A percentile compares a stretch with the other conserved stretches of the same genome.
Conservation (phyloP, 495 filamentous ascomycete genomes). For the Annulohypoxylon maeteangense region DNA sequence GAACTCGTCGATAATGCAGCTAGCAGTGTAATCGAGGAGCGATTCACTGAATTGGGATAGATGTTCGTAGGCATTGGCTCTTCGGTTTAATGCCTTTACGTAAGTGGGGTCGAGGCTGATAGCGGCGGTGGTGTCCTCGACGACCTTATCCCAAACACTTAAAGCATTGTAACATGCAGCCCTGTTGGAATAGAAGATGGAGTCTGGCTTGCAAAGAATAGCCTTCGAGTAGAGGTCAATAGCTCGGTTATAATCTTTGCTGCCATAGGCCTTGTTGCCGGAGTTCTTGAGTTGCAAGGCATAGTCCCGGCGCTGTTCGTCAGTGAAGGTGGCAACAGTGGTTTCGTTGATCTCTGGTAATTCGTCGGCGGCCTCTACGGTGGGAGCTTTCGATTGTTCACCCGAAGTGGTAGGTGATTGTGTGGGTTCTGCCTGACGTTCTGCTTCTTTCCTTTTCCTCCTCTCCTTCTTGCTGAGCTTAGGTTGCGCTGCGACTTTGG, state of each 20-base stretch:
- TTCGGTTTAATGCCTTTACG: constrained; percentile 95
- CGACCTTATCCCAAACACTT: constrained; percentile 91
- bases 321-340: constrained; percentile 74
- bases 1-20: constrained; percentile 98
- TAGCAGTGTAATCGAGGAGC: constrained; percentile 95
- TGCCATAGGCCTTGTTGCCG: constrained; percentile 95
- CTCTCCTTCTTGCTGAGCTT: constrained; percentile 65
- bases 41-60: constrained; percentile 90
- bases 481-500: constrained; percentile 49
- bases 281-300: constrained; percentile 91
- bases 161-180: constrained; percentile 97
- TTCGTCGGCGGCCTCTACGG: constrained; percentile 76
- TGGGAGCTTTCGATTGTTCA: constrained; percentile 58
- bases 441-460: constrained; percentile 76
- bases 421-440: constrained; percentile 65
- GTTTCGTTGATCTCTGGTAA: constrained; percentile 87
- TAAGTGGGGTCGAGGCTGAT: constrained; percentile 93
- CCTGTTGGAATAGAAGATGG: constrained; percentile 98
- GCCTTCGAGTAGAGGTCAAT: constrained; percentile 96
- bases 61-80: constrained; percentile 96
- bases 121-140: constrained; percentile 96
- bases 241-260: constrained; percentile 88
- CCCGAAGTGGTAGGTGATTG: constrained; percentile 51
- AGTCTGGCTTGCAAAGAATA: constrained; percentile 95
- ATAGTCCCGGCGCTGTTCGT: constrained; percentile 81